These are phyloP conservation scores for Skeletonema tropicum DNA, from an alignment of 108 stramenopile species.

Conservation along the genomic window DNA sequence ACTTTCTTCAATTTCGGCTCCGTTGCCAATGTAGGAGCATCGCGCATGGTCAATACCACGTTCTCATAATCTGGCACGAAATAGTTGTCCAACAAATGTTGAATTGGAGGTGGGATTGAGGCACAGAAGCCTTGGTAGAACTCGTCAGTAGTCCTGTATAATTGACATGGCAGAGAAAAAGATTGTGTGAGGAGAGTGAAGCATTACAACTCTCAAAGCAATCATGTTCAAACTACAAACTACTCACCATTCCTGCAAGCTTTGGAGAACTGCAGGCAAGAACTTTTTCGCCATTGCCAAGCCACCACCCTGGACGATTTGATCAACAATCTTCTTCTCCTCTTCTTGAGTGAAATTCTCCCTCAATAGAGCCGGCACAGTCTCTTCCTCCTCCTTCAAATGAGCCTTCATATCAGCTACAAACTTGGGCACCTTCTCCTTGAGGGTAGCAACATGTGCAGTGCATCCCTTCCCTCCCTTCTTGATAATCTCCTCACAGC, in stretches of 20 bases:
- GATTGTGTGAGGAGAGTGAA: background rate
- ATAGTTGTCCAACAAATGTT: constrained; percentile 30
- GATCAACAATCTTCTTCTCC: constrained; percentile 23
- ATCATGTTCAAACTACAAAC: background rate
- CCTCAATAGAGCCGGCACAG: constrained; percentile 23
- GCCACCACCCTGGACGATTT: constrained; percentile 24
- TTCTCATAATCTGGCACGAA: constrained; percentile 45
- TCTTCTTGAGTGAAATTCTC: constrained; percentile 49
- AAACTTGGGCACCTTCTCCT: constrained; percentile 30
- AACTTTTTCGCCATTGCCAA: constrained; percentile 12
- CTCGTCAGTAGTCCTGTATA: constrained; percentile 4
- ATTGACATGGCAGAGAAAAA: background rate
- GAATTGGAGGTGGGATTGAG: constrained; percentile 13
- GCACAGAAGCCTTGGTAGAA: constrained; percentile 18
- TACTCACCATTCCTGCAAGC: constrained; percentile 31
- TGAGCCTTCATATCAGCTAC: constrained; percentile 36
- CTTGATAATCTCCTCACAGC: constrained; percentile 25
- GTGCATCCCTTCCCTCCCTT: constrained; percentile 36
- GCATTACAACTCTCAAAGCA: background rate
- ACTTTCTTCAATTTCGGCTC: too few relatives aligned
- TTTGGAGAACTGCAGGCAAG: constrained; percentile 28
- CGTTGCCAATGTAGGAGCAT: constrained; percentile 52
- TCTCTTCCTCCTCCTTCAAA: constrained; percentile 49
- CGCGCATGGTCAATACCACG: constrained; percentile 28
- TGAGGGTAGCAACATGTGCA: constrained; percentile 25